A percentile compares a stretch with the other conserved stretches of the same genome.
Conservation (phyloP, 768 basidiomycete species). For the Daedaleopsis nitida region DNA sequence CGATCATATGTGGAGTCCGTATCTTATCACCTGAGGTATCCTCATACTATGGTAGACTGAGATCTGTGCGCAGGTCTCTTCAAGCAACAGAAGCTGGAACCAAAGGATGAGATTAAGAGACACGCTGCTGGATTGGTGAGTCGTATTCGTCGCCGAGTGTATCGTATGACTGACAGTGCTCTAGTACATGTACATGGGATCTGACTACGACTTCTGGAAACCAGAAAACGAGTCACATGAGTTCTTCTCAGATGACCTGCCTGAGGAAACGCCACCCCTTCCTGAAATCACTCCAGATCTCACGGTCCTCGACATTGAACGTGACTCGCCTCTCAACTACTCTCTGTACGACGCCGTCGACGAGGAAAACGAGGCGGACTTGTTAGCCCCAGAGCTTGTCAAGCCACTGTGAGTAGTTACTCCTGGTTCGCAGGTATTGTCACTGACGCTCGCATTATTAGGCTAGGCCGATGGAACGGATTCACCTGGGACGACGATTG, state of each 20-base stretch:
- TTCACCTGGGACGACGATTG: neutral
- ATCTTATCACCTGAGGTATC: no score
- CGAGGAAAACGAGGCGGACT: slow-evolving; percentile 1
- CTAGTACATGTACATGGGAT: neutral
- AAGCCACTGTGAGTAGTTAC: neutral
- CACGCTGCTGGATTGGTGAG: neutral
- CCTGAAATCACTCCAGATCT: no score
- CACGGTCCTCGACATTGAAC: neutral
- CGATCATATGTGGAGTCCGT: no score
- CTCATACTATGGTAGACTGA: no score
- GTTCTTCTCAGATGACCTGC: neutral
- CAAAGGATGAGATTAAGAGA: neutral
- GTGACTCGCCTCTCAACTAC: neutral
- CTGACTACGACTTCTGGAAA: neutral
- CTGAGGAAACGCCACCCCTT: neutral
- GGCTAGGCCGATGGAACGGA: slow-evolving; percentile 8
- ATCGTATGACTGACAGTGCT: neutral
- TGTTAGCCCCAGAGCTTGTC: neutral
- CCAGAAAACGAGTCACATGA: neutral
- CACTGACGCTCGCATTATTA: no score
- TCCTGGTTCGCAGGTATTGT: no score
- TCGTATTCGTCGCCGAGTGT: neutral
- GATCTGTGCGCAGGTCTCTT: neutral
- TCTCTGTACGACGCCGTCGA: neutral
- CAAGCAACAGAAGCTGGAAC: neutral